Evolutionary conservation across 2,329 filamentous ascomycete species (phyloP), one percentile per base, ranked within the genome.

Genomic region (Fusarium albidum): DNA sequence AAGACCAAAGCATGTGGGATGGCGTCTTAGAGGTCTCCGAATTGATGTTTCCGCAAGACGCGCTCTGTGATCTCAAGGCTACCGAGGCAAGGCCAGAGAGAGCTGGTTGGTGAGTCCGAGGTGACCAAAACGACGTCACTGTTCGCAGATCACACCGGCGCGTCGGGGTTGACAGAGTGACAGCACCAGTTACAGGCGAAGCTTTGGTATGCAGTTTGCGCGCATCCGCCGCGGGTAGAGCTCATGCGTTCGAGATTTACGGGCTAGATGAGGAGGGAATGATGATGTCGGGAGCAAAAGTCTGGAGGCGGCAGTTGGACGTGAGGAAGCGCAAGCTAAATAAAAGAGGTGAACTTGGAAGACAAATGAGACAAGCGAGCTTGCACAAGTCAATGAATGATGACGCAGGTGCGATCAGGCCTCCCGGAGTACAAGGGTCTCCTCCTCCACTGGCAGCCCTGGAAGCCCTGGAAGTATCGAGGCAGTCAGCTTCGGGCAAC

Each of bases 401-500:
- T 64, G 61, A 64, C 61, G 61, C 61, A 64, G 51, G 54, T 64
- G 61, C 57, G 58, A 53, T 60, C 54, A 51, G 38, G 49, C 34
- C 28, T 31, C 31, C 25, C 14, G 32, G 41, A 29, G 34, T 47
- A 29, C 58, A 61, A 54, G 59, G 59, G 29, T 52, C 40, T 37
- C 38, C 28, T 32, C n/a, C n/a, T n/a, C n/a, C n/a, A n/a, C n/a
- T n/a, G n/a, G n/a, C n/a, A n/a, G n/a, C n/a, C n/a, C n/a, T n/a
- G n/a, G n/a, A n/a, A n/a, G n/a, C n/a, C n/a, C n/a, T n/a, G n/a
- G n/a, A n/a, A n/a, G n/a, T n/a, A n/a, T n/a, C n/a, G n/a, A n/a
- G 51, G 47, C 34, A 28, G 44, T 34, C 15, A 33, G 34, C 42
- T 26, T 49, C 37, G 37, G 37, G 37, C 25, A 28, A 15, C 28